Base-by-base conservation (phyloP, 1,284 basidiomycete species). In the Apiotrichum siamense region DNA sequence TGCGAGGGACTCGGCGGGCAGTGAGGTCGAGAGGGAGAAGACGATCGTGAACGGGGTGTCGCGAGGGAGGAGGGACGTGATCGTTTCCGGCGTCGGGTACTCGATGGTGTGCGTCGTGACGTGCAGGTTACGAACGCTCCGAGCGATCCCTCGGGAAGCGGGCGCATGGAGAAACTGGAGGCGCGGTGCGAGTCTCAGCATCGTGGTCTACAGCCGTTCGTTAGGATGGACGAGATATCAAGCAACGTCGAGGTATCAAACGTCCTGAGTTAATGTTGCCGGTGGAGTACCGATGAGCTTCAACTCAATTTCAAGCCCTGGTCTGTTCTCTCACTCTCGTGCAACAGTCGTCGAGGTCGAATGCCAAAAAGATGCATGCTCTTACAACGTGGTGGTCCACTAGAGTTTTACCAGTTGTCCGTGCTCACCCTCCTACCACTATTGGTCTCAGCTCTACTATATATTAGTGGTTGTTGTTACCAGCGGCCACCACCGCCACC, bases 21-120 rank as follows among this genome's bases (percentile, higher is more conserved):
- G 37, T 0, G 63, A 59, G 3, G 69, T 70, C 3, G 63, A 66
- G n/a, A 69, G 55, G n/a, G 64, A 49, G 58, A 63, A 33, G 5
- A 58, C 44, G 23, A 50, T 47, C 1, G 63, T 57, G 23, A 37
- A 32, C n/a, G 33, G 39, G 1, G n/a, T n/a, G n/a, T n/a, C n/a
- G n/a, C n/a, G n/a, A n/a, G 48, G 4, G 33, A 50, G 20, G 26
- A 33, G 45, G 17, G 44, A 4, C 10, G 29, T 25, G 31, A 55
- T 9, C 7, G 45, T 20, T 6, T 23, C 29, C 3, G 53, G 49
- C 3, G 49, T 55, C 23, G 53, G 53, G 32, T 62, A 62, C 52
- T 56, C 59, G 25, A 66, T 53, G 3, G 67, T 68, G 32, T 64
- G 55, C 3, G 61, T 52, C 20, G 35, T 23, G 9, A 58, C 44